These are phyloP conservation scores for Microdochium bolleyi DNA, from an alignment of 2,329 filamentous ascomycete genomes.

Conservation along the genomic window DNA sequence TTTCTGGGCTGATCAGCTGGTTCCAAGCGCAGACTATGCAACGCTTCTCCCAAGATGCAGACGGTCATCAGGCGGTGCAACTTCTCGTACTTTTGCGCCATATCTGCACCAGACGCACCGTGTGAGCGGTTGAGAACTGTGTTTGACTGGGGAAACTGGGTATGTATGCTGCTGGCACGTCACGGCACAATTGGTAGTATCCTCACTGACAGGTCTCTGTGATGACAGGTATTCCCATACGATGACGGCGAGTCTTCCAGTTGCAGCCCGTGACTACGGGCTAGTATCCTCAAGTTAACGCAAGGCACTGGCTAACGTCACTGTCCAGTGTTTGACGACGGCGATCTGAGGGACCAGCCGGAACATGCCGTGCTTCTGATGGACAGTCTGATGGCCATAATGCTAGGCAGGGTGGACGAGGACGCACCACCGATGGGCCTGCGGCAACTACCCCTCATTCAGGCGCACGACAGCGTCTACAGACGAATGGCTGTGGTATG, in stretches of 20 bases:
- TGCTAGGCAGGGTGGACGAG: slow-evolving; percentile 1
- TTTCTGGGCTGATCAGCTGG: not conserved
- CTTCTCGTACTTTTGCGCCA: not conserved
- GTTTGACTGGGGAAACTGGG: slow-evolving; percentile 16
- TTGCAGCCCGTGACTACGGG: not conserved
- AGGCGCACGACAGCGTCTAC: slow-evolving; percentile 8
- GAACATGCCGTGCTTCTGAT: slow-evolving; percentile 7
- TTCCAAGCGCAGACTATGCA: not conserved
- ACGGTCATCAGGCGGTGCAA: not conserved
- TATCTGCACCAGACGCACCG: not conserved
- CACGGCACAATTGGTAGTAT: slow-evolving; percentile 3
- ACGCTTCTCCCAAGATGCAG: not conserved
- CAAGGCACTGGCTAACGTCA: too few species aligned
- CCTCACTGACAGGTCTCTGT: not conserved
- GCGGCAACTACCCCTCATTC: slow-evolving; percentile 5
- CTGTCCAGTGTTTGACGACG: slow-evolving; percentile 12
- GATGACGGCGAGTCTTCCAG: not conserved
- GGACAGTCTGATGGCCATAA: slow-evolving; percentile 9
- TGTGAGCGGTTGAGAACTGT: slow-evolving; percentile 7
- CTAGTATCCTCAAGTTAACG: not conserved
- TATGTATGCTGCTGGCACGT: too few species aligned
- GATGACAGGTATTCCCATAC: not conserved
- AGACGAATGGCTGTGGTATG: slow-evolving; percentile 1
- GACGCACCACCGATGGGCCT: not conserved
- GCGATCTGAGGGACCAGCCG: slow-evolving; percentile 7